A percentile compares a stretch with the other conserved stretches of the same genome.
These are phyloP conservation scores for Colletotrichum zoysiae DNA, from an alignment of 2,329 filamentous ascomycete species.

Conservation along the genomic window DNA sequence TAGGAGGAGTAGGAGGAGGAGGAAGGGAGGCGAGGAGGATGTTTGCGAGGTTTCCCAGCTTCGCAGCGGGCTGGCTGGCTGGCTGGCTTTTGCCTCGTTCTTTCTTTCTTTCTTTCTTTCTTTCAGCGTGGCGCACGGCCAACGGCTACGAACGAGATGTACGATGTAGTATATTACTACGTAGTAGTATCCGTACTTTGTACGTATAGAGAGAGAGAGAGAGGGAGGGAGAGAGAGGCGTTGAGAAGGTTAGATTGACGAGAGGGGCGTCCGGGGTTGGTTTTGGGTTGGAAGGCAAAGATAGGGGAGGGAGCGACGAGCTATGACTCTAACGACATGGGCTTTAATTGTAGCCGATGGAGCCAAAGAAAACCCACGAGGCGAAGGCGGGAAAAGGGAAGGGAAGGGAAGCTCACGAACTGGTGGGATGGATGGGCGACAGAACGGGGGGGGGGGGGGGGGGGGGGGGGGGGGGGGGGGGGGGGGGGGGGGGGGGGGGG, in stretches of 20 bases:
- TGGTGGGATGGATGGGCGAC: conserved; percentile 5
- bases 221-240: background rate
- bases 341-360: conserved; percentile 13
- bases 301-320: background rate
- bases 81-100: too few species aligned
- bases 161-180: too few species aligned
- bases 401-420: conserved; percentile 10
- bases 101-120: background rate
- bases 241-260: background rate
- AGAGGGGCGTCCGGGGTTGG: background rate
- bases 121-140: background rate
- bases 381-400: background rate
- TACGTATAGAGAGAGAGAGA: too few species aligned
- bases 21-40: background rate
- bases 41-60: background rate
- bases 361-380: background rate
- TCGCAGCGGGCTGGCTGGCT: background rate
- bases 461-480: too few species aligned
- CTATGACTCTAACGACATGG: conserved; percentile 8
- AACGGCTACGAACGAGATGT: background rate
- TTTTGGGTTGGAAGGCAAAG: background rate
- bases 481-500: background rate
- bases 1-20: background rate
- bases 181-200: too few species aligned
- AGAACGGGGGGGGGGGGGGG: too few species aligned